These are phyloP conservation scores for Phanerochaete sordida DNA, from an alignment of 768 basidiomycete genomes.

Conservation along the genomic window DNA sequence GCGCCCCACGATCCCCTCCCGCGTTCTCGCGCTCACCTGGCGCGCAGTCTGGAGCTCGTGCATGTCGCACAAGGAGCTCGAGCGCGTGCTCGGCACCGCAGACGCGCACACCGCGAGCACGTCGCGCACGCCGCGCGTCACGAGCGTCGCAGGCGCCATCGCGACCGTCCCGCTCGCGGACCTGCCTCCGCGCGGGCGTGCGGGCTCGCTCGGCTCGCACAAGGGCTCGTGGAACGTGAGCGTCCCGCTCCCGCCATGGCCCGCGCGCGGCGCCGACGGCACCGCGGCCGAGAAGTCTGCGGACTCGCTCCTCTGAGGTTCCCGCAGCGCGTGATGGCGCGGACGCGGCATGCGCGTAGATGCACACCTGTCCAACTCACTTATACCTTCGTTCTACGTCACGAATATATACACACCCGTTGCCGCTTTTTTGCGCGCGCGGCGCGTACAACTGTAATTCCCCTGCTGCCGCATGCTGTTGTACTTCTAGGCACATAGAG, in stretches of 20 bases:
- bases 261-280: not conserved
- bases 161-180: not conserved
- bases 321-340: not conserved
- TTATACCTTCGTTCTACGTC: not conserved
- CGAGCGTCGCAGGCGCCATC: not conserved
- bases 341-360: no score
- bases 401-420: not conserved
- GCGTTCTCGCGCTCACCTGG: not conserved
- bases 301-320: not conserved
- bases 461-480: not conserved
- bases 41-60: not conserved
- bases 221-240: not conserved
- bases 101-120: not conserved
- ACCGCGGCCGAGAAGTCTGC: not conserved
- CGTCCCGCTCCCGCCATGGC: not conserved
- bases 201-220: not conserved
- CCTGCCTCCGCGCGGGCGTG: not conserved
- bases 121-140: not conserved
- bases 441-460: no score
- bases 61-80: not conserved
- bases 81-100: not conserved
- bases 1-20: not conserved
- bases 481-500: not conserved
- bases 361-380: not conserved
- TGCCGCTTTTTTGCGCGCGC: not conserved